Percentiles rank a stretch among this genome's conserved stretches.
These are phyloP conservation scores for Boletus vermiculosoides DNA, from an alignment of 768 basidiomycete species.

Conservation along the genomic window DNA sequence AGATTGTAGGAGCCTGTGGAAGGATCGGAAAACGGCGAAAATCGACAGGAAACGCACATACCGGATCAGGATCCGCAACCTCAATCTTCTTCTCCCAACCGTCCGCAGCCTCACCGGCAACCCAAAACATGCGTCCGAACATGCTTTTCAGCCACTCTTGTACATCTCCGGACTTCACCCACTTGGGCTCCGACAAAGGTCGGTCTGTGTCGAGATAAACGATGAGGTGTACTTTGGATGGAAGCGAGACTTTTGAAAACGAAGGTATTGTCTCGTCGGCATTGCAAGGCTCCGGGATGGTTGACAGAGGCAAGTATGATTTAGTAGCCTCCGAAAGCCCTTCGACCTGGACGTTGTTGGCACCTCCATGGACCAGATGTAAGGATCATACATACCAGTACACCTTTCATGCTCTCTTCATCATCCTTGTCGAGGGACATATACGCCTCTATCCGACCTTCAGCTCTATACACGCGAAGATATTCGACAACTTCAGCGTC, in stretches of 20 bases:
- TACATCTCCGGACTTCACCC: slow-evolving; percentile 93
- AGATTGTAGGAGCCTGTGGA: slow-evolving; percentile 82
- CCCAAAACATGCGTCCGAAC: slow-evolving; percentile 87
- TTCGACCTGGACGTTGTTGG: slow-evolving; percentile 55
- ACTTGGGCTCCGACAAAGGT: slow-evolving; percentile 93
- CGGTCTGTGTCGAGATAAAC: slow-evolving; percentile 83
- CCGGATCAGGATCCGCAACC: slow-evolving; percentile 93
- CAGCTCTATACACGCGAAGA: slow-evolving; percentile 75
- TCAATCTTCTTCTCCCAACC: slow-evolving; percentile 95
- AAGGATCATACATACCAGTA: slow-evolving; percentile 54
- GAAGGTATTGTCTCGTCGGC: slow-evolving; percentile 70
- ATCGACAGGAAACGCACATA: slow-evolving; percentile 41
- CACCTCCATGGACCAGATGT: slow-evolving; percentile 3
- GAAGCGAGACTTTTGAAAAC: slow-evolving; percentile 54
- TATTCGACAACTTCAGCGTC: slow-evolving; percentile 85
- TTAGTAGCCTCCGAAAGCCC: slow-evolving; percentile 68
- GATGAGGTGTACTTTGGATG: slow-evolving; percentile 59
- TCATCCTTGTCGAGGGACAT: slow-evolving; percentile 59
- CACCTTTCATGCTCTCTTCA: slow-evolving; percentile 62
- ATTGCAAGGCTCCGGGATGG: slow-evolving; percentile 40
- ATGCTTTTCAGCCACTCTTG: slow-evolving; percentile 91
- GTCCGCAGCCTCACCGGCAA: slow-evolving; percentile 76
- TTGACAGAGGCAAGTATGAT: slow-evolving; percentile 62
- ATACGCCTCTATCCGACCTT: slow-evolving; percentile 82
- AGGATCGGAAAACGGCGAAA: background rate